These are phyloP conservation scores for Fremontodendron californicum DNA, from an alignment of 345 rosid species.

Conservation along the genomic window DNA sequence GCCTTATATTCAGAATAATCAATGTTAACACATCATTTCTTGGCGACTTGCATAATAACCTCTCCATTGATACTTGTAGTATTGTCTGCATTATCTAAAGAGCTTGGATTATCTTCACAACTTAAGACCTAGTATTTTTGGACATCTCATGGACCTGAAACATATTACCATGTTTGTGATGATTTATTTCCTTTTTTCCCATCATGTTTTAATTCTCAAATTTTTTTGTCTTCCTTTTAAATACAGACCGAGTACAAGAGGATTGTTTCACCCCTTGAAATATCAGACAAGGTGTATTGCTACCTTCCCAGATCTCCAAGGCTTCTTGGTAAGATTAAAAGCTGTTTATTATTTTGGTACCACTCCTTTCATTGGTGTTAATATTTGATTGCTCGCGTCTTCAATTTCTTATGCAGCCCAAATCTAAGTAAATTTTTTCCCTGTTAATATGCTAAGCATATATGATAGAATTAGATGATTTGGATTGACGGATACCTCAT, in stretches of 20 bases:
- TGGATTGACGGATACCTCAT: neutral
- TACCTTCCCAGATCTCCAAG: slow-evolving; percentile 96
- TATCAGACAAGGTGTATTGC: slow-evolving; percentile 92
- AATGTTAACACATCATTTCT: neutral
- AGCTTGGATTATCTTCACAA: neutral
- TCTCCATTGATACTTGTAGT: neutral
- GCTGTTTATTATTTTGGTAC: neutral
- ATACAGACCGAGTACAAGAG: slow-evolving; percentile 78
- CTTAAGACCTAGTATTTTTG: neutral
- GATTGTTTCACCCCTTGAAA: slow-evolving; percentile 74
- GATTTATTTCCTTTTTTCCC: neutral
- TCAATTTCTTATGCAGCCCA: neutral
- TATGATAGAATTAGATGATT: neutral
- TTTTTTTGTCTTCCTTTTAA: neutral
- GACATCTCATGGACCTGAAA: neutral
- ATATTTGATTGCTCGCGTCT: neutral
- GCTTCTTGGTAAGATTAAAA: slow-evolving; percentile 58
- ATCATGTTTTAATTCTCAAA: neutral
- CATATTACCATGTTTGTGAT: neutral
- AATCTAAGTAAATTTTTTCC: neutral
- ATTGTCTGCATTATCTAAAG: neutral
- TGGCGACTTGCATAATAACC: neutral
- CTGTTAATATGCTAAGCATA: no score
- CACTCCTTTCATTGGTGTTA: neutral
- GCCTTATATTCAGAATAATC: no score